phyloP scores from a whole-genome alignment of 139 green algal genomes.

The Chlamydomonas asymmetrica region DNA sequence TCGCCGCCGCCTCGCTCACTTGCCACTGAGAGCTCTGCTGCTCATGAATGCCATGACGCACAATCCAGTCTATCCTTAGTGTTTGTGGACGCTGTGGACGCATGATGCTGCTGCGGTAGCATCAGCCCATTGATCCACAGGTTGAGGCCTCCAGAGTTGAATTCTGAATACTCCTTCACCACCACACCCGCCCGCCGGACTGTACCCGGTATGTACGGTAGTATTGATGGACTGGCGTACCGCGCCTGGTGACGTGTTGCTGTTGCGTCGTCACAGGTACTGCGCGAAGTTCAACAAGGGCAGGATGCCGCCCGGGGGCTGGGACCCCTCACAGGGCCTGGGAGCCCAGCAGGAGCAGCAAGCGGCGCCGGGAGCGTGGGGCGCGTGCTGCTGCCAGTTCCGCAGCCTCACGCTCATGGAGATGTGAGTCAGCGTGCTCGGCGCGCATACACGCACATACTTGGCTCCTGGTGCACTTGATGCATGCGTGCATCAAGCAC shows the following conservation, averaged over 20 bases:
- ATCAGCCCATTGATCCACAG: no score
- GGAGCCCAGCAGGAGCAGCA: not conserved
- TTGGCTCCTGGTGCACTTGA: not conserved
- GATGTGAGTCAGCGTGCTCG: slow-evolving; percentile 14
- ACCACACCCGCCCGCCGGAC: no score
- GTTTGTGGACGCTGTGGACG: no score
- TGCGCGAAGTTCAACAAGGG: slow-evolving; percentile 29
- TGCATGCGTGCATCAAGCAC: not conserved
- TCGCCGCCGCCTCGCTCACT: no score
- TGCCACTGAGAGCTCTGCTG: no score
- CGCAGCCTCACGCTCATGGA: slow-evolving; percentile 31
- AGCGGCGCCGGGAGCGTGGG: not conserved
- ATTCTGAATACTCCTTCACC: no score
- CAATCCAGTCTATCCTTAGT: no score
- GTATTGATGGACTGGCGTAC: no score
- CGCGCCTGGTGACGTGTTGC: not conserved
- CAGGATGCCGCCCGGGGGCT: not conserved
- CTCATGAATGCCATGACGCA: no score
- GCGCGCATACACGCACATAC: not conserved
- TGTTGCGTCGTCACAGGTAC: slow-evolving; percentile 11
- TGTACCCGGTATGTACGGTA: no score
- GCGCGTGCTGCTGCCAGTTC: slow-evolving; percentile 38
- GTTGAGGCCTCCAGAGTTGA: no score
- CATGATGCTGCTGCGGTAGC: no score
- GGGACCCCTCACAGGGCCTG: not conserved